Evolutionary conservation across 2,329 filamentous ascomycete genomes (phyloP).

Genomic region (Arthrocladium fulminans): DNA sequence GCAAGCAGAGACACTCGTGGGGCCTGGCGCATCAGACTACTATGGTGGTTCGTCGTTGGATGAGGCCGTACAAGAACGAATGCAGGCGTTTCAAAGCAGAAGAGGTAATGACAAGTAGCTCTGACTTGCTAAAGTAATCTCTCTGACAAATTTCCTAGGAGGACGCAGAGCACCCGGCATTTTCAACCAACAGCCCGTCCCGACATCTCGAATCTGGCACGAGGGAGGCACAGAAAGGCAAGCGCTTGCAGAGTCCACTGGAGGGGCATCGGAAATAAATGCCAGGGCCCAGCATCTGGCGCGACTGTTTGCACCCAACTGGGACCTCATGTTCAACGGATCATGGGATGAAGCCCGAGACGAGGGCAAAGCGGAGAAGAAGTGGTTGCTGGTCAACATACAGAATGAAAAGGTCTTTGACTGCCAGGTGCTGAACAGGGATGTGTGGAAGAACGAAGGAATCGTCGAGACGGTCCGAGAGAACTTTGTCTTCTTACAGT

Average conservation of each 20-base stretch:
- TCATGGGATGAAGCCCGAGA: constrained; percentile 79
- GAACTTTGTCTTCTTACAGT: constrained; percentile 94
- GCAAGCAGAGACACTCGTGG: constrained; percentile 84
- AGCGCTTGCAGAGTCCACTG: constrained; percentile 53
- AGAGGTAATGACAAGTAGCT: constrained; percentile 26
- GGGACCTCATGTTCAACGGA: constrained; percentile 72
- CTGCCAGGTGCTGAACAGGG: constrained; percentile 86
- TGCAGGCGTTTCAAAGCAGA: constrained; percentile 41
- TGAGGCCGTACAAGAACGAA: constrained; percentile 53
- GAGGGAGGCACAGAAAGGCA: constrained; percentile 37
- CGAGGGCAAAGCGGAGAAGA: constrained; percentile 75
- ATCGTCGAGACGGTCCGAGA: constrained; percentile 75
- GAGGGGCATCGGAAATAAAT: constrained; percentile 55
- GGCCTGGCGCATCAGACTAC: constrained; percentile 48
- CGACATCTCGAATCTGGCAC: constrained; percentile 47
- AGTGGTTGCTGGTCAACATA: constrained; percentile 93
- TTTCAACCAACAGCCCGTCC: constrained; percentile 53
- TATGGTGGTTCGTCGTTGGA: constrained; percentile 44
- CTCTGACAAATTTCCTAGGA: background rate
- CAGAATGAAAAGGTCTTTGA: constrained; percentile 91
- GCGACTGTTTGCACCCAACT: constrained; percentile 85
- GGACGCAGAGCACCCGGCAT: constrained; percentile 42
- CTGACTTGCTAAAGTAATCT: background rate
- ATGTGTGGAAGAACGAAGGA: constrained; percentile 84
- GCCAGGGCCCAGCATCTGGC: constrained; percentile 70